Base-by-base conservation (phyloP, 2,329 filamentous ascomycete genomes). In the Leptographium procerum region DNA sequence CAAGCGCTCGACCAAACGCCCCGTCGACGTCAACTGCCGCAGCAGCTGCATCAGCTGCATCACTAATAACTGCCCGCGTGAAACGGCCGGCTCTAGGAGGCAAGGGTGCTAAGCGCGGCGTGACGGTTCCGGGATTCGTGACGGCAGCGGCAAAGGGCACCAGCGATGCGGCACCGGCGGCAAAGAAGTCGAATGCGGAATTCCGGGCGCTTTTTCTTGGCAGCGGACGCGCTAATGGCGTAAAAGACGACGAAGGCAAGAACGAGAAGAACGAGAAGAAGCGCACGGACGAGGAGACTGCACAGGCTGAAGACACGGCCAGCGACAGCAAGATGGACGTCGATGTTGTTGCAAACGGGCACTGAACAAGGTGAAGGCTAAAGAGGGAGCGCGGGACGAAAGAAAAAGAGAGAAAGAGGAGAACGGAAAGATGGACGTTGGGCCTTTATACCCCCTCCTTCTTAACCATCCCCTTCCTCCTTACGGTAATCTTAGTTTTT, bases 31-130 rank as follows among this genome's bases (percentile, higher is more conserved):
- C 48, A 24, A 33, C 48, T 9, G 33, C 48, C 4, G 64, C 62
- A 70, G 64, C 56, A 59, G 67, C 52, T 59, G 8, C 57, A 5
- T 36, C 50, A 26, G 14, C 56, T 11, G 7, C 54, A 29, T 16
- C 50, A 4, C 69, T 79, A 50, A 76, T 81, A 69, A 72, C 74
- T 19, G 75, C 75, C 58, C 65, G 68, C 24, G 65, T 78, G 33
- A 72, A 75, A 57, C 72, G 77, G 24, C 71, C 76, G 13, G 70
- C 70, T 3, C 58, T 74, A n/a, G 75, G 75, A 45, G 70, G 68
- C 48, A 66, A 66, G 58, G 73, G 69, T 2, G 69, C 69, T 29
- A 79, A 74, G 59, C 70, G 73, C 57, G 74, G 73, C 13, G 62
- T 79, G 7, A 77, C 76, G 2, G 77, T 80, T 57, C 65, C 67